Percentiles rank a stretch among this genome's conserved stretches.
phyloP scores from a whole-genome alignment of 768 basidiomycete species.

The Boletus insuetus region DNA sequence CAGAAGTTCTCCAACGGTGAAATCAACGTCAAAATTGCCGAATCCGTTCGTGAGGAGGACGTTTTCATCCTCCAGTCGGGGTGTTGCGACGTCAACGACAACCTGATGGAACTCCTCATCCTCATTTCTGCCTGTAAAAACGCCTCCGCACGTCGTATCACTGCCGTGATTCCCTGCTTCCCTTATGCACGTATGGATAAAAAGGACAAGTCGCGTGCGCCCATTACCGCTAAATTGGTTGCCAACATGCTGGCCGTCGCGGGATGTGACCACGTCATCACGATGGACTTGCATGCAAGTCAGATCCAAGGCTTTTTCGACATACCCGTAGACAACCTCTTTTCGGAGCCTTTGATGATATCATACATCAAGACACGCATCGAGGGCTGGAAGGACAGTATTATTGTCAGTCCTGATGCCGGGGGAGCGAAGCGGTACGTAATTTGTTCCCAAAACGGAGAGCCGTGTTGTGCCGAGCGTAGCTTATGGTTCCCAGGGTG shows the following conservation, averaged over 20 bases:
- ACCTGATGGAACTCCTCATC: slow-evolving; percentile 98
- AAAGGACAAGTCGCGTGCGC: slow-evolving; percentile 93
- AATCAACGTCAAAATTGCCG: slow-evolving; percentile 90
- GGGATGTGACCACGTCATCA: slow-evolving; percentile 97
- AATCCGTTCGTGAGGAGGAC: slow-evolving; percentile 96
- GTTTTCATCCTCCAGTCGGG: slow-evolving; percentile 98
- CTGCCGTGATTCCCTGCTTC: slow-evolving; percentile 97
- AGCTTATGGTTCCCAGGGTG: slow-evolving; percentile 50
- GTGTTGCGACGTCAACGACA: slow-evolving; percentile 88
- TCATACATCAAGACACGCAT: slow-evolving; percentile 88
- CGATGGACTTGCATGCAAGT: slow-evolving; percentile 97
- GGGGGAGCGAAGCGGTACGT: slow-evolving; percentile 97
- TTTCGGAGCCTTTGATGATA: slow-evolving; percentile 93
- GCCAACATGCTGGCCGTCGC: slow-evolving; percentile 98
- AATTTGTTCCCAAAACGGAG: background rate
- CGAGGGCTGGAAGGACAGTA: slow-evolving; percentile 78
- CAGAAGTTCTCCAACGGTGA: slow-evolving; percentile 94
- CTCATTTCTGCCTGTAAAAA: slow-evolving; percentile 98
- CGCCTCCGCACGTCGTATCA: slow-evolving; percentile 91
- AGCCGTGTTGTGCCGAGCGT: background rate
- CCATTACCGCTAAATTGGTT: slow-evolving; percentile 97
- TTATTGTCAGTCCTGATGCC: slow-evolving; percentile 96
- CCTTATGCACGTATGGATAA: slow-evolving; percentile 97
- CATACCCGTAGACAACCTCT: slow-evolving; percentile 96
- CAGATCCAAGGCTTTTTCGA: slow-evolving; percentile 99